phyloP scores from a whole-genome alignment of 1,139 yeast species.

The Tardiomyces digboiensis region DNA sequence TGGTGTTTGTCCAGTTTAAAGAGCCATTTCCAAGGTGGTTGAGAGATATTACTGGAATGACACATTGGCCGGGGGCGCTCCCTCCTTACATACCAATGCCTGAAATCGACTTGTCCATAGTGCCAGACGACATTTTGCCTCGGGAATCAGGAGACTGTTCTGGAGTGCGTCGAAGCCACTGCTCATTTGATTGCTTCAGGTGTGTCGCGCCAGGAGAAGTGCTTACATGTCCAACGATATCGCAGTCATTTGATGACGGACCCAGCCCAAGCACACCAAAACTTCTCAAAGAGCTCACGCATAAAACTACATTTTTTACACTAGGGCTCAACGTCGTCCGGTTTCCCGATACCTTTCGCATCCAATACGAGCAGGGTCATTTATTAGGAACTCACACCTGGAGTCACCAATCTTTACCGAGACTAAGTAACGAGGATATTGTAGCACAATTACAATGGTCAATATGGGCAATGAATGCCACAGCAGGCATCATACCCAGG shows the following conservation, averaged over 20 bases:
- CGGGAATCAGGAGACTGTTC: constrained; percentile 58
- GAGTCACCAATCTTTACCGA: constrained; percentile 82
- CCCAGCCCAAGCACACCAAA: constrained; percentile 66
- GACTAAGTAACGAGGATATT: constrained; percentile 64
- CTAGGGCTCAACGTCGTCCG: constrained; percentile 73
- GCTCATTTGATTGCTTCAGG: constrained; percentile 82
- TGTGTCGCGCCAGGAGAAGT: constrained; percentile 77
- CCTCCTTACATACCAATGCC: constrained; percentile 85
- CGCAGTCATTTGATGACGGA: constrained; percentile 95
- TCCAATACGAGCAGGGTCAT: constrained; percentile 55
- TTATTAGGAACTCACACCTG: constrained; percentile 85
- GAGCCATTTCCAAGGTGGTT: constrained; percentile 76
- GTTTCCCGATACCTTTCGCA: constrained; percentile 62
- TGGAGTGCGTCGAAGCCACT: constrained; percentile 36
- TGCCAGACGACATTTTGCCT: constrained; percentile 40
- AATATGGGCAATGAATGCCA: constrained; percentile 97
- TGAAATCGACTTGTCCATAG: constrained; percentile 45
- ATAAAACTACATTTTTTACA: constrained; percentile 70
- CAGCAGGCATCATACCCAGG: constrained; percentile 79
- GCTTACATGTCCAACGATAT: constrained; percentile 54
- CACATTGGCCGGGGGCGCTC: constrained; percentile 72
- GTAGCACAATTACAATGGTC: constrained; percentile 93
- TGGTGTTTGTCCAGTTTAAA: not conserved
- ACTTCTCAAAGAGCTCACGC: constrained; percentile 42
- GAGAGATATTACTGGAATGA: constrained; percentile 57